These are phyloP conservation scores for Bolboschoenus planiculmis DNA, from an alignment of 176 grass and related monocot genomes.

Conservation along the genomic window DNA sequence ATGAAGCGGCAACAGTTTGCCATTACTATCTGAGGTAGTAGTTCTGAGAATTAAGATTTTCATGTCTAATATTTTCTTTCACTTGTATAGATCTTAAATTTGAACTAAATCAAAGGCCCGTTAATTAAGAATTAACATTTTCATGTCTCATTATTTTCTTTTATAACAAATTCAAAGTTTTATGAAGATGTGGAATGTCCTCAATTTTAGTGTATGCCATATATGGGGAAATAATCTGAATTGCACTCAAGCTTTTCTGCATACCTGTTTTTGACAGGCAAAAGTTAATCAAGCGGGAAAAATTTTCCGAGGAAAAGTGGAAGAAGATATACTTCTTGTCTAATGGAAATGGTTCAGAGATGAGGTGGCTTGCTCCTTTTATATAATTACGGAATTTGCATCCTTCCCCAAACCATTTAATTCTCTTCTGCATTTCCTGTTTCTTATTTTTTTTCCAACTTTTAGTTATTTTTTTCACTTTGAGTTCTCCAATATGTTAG, in stretches of 20 bases:
- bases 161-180: too few species aligned
- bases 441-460: neutral
- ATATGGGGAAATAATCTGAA: neutral
- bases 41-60: neutral
- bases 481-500: neutral
- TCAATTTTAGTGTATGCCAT: neutral
- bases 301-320: conserved; percentile 88
- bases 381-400: conserved; percentile 39
- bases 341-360: conserved; percentile 97
- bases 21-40: conserved; percentile 94
- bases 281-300: conserved; percentile 75
- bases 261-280: conserved; percentile 48
- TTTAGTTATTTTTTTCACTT: neutral
- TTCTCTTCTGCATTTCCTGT: neutral
- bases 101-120: too few species aligned
- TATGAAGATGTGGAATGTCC: neutral
- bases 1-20: conserved; percentile 79
- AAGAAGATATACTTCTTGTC: conserved; percentile 96
- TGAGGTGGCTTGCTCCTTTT: conserved; percentile 93
- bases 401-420: conserved; percentile 13
- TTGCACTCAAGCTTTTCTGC: conserved; percentile 15
- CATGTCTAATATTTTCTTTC: neutral
- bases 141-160: too few species aligned
- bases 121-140: too few species aligned
- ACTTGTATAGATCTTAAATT: neutral